phyloP scores from a whole-genome alignment of 768 basidiomycete species.

The Kwoniella europaea region DNA sequence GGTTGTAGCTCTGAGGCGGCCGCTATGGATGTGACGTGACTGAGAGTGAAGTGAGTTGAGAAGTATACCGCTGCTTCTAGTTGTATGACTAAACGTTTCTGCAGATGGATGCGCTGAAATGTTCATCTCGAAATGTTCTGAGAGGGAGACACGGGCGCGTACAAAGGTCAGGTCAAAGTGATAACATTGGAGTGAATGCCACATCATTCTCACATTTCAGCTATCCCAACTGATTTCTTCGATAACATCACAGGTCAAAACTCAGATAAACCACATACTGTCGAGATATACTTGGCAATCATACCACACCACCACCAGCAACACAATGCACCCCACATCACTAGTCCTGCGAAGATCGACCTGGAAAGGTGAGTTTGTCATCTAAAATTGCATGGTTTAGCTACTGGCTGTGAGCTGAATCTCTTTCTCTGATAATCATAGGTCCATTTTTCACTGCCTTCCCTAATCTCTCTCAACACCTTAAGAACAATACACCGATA shows the following conservation, averaged over 20 bases:
- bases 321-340: conserved; percentile 44
- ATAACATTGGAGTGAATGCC: conserved; percentile 12
- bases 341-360: conserved; percentile 55
- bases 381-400: too few relatives aligned
- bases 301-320: background rate
- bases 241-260: background rate
- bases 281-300: background rate
- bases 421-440: conserved; percentile 52
- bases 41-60: too few relatives aligned
- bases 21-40: too few relatives aligned
- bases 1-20: too few relatives aligned
- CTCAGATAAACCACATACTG: background rate
- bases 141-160: conserved; percentile 20
- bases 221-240: background rate
- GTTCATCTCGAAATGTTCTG: conserved; percentile 21
- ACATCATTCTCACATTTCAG: conserved; percentile 7
- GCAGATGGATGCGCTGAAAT: background rate
- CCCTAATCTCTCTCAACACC: conserved; percentile 79
- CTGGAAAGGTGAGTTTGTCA: conserved; percentile 60
- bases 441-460: conserved; percentile 95
- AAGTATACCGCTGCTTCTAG: too few relatives aligned
- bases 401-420: too few relatives aligned
- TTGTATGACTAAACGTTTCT: background rate
- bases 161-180: conserved; percentile 15
- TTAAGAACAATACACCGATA: conserved; percentile 81